phyloP scores from a whole-genome alignment of 345 rosid species.

The Reutealis trisperma region DNA sequence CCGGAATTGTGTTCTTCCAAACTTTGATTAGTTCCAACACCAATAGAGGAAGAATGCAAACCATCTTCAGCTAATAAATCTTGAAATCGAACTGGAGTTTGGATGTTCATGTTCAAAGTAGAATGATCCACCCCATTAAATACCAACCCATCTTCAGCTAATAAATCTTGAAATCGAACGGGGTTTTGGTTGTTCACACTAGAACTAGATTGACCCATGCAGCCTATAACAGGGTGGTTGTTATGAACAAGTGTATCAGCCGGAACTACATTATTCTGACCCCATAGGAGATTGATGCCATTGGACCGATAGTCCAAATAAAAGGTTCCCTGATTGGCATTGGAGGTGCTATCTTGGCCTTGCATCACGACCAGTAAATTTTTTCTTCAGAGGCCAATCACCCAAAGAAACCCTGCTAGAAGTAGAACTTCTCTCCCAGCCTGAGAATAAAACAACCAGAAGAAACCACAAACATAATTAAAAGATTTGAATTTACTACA shows the following conservation, averaged over 20 bases:
- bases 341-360: slow-evolving; percentile 17
- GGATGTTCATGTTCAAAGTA: background rate
- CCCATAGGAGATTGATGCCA: background rate
- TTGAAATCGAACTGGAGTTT: background rate
- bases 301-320: slow-evolving; percentile 4
- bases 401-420: background rate
- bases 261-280: background rate
- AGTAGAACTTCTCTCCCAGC: background rate
- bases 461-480: background rate
- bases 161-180: background rate
- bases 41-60: background rate
- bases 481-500: background rate
- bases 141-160: background rate
- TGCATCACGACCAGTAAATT: background rate
- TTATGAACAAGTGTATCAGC: background rate
- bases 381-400: background rate
- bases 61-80: slow-evolving; percentile 3
- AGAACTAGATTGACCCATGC: background rate
- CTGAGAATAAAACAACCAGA: background rate
- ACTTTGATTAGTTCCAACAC: background rate
- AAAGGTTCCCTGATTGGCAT: background rate
- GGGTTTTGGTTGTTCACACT: background rate
- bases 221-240: background rate
- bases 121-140: background rate
- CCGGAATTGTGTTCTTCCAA: background rate